Base-by-base conservation (phyloP, 129 eudicot species). In the Chrysanthemum makinoi region DNA sequence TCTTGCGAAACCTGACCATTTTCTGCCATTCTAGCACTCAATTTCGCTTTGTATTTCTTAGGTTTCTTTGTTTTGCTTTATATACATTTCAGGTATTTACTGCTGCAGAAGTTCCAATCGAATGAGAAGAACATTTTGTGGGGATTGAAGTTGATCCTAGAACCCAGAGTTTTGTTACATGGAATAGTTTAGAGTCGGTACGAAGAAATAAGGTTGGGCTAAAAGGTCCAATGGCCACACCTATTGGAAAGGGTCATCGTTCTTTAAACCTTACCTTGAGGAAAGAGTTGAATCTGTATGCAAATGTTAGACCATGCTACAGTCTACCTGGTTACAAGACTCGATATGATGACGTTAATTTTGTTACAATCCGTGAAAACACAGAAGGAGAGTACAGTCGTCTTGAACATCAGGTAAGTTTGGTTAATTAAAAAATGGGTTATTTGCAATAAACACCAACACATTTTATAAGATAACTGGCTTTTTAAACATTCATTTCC, bases 381-480 rank as follows among this genome's bases (percentile, higher is more conserved):
- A 94, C 98, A 4, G 98, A 94, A 81, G 98, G 96, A 66, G 98
- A 94, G 79, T 94, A 89, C 83, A 94, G 98, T 79, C 97, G 98
- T 69, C 97, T 94, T 74, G 98, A 94, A 84, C 98, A 94, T 79
- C 98, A 94, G 79, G 98, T 64, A 64, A 64, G 53, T 3, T 16
- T 77, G 4, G 16, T 20, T 39, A 9, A 35, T 60, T 6, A 39
- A 7, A 6, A 39, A 8, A 39, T 39, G 46, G 7, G 9, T 39
- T 39, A 39, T 39, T 6, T 39, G 46, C 46, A 39, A 39, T 39
- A 39, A 30, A 39, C 8, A 39, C 46, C 46, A 39, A 39, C 10
- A 39, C 35, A 30, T 5, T 30, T 30, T 30, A 30, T 30, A 30
- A 30, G 35, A 30, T 30, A 30, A 30, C 35, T 30, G 35, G 35